A percentile compares a stretch with the other conserved stretches of the same genome.
phyloP scores from a whole-genome alignment of 495 filamentous ascomycete genomes.

The Letharia columbiana region DNA sequence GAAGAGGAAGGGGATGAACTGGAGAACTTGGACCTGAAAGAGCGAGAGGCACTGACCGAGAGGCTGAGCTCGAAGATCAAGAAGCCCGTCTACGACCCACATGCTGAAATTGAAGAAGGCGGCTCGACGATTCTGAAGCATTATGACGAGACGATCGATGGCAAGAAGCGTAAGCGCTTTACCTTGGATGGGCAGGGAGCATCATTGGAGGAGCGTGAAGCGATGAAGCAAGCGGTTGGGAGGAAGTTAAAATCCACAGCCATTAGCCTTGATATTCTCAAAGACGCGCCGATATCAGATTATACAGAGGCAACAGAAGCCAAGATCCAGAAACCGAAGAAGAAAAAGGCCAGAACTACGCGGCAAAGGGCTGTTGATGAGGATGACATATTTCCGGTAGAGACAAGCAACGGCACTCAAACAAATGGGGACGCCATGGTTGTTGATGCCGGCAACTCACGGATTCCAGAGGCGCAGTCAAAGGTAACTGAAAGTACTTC shows the following conservation, averaged over 20 bases:
- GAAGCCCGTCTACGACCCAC: constrained; percentile 80
- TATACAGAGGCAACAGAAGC: constrained; percentile 79
- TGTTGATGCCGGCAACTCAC: constrained; percentile 48
- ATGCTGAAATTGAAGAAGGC: constrained; percentile 60
- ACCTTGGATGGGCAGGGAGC: constrained; percentile 71
- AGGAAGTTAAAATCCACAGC: constrained; percentile 55
- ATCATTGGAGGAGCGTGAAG: constrained; percentile 53
- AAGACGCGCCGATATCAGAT: constrained; percentile 65
- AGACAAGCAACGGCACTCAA: constrained; percentile 33
- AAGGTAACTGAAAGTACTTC: constrained; percentile 42
- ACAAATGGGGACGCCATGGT: constrained; percentile 60
- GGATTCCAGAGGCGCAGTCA: constrained; percentile 28
- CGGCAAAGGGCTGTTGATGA: constrained; percentile 62
- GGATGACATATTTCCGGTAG: constrained; percentile 55
- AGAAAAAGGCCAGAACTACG: constrained; percentile 75
- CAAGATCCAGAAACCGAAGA: constrained; percentile 89
- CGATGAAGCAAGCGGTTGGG: constrained; percentile 48
- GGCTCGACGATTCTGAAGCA: constrained; percentile 57
- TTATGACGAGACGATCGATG: constrained; percentile 92
- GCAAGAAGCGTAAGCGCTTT: constrained; percentile 84
- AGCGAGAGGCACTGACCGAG: constrained; percentile 68
- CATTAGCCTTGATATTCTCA: constrained; percentile 66
- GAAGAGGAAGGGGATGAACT: constrained; percentile 91
- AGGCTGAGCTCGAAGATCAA: constrained; percentile 83
- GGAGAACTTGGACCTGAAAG: constrained; percentile 69